Percentiles rank a stretch among this genome's conserved stretches.
Conservation (phyloP, 768 basidiomycete genomes). For the Mycena vulgaris region DNA sequence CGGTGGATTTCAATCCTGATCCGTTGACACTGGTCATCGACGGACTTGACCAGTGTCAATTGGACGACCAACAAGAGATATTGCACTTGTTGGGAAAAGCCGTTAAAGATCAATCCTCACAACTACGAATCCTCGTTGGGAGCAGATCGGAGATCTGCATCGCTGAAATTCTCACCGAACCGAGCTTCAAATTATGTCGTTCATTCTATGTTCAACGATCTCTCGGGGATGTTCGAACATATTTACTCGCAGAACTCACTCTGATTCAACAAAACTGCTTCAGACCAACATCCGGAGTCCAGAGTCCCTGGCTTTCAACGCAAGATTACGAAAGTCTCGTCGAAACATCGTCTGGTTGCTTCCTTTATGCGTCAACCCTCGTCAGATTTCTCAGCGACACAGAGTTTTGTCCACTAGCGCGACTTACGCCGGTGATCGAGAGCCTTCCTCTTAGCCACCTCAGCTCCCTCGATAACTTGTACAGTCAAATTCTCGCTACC, state of each 20-base stretch:
- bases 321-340: slow-evolving; percentile 12
- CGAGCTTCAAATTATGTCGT: slow-evolving; percentile 1
- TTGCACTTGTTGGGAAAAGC: slow-evolving; percentile 21
- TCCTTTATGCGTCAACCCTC: slow-evolving; percentile 32
- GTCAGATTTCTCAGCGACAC: slow-evolving; percentile 23
- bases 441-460: not conserved
- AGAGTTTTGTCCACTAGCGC: slow-evolving; percentile 12
- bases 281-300: not conserved
- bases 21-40: slow-evolving; percentile 31
- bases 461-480: slow-evolving; percentile 28
- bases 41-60: slow-evolving; percentile 25
- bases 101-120: not conserved
- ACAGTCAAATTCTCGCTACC: slow-evolving; percentile 26
- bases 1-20: no score
- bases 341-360: slow-evolving; percentile 26
- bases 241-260: slow-evolving; percentile 13
- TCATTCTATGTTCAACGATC: slow-evolving; percentile 28
- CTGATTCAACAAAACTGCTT: slow-evolving; percentile 6
- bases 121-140: slow-evolving; percentile 19
- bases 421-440: slow-evolving; percentile 14
- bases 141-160: not conserved
- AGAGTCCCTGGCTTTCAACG: slow-evolving; percentile 5
- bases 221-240: slow-evolving; percentile 26
- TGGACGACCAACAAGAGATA: slow-evolving; percentile 24
- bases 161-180: slow-evolving; percentile 9